Base-by-base conservation (phyloP, 805 yeast genomes). In the Cyberlindnera lachancei region DNA sequence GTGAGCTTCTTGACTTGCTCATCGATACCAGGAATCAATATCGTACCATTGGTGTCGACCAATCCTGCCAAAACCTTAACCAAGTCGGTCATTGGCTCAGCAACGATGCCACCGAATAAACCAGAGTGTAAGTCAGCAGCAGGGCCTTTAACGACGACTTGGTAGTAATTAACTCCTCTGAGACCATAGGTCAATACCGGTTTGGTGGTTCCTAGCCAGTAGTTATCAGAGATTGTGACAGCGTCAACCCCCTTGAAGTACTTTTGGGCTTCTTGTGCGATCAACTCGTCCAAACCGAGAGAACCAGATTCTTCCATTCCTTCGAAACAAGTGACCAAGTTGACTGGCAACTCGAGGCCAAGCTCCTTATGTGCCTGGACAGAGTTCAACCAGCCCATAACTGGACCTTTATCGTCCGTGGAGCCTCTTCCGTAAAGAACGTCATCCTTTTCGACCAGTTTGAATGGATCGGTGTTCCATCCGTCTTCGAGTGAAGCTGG, bases 271-370 rank as follows among this genome's bases (percentile, higher is more conserved):
- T 92, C 97, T 25, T 65, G 59, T 31, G 77, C 79, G 51, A 92
- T 81, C 50, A 92, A 72, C 22, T 66, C 76, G 46, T 90, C 98
- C 44, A 92, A 71, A 22, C 97, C 97, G 31, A 85, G 61, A 21
- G 96, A 86, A 16, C 99, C 99, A 42, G 88, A 78, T 64, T 92
- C 99, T 64, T 92, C 99, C 99, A 92, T 92, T 40, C 98, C 97
- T 64, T 92, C 99, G 52, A 92, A 92, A 61, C 96, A 86, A 56
- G 83, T 80, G 30, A 87, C 73, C 48, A 92, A 62, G 64, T 92
- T 92, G 41, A 92, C 96, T 14, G 99, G 99, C 37, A 92, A 69
- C 42, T 88, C 96, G 52, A 84, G 53, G 15, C 85, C 87, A 36
- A 85, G 71, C 46, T 77, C 82, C 36, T 70, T 77, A 63, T 92